Evolutionary conservation across 163 green algal species (phyloP), one percentile per base, ranked within the genome.

Genomic region (Chlorella variabilis): DNA sequence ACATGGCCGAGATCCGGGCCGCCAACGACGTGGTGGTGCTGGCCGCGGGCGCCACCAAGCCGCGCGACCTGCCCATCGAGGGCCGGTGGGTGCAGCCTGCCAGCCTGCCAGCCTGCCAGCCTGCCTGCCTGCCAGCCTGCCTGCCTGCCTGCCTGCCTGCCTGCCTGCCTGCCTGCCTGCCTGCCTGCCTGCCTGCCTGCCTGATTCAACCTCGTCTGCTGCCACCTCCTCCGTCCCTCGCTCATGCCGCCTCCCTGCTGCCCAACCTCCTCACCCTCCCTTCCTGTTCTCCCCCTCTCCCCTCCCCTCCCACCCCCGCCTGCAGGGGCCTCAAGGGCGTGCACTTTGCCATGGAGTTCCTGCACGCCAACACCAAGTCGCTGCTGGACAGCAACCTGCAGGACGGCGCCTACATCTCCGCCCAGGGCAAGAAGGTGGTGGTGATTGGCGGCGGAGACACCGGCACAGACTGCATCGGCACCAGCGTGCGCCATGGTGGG

Each of bases 341-440:
- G 25, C 95, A 99, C 87, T 99, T 98, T 87, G 96, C 96, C 29
- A 99, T 99, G 96, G 94, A 98, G 61, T 99, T 98, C 88, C 88
- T 99, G 59, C 80, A 79, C 39, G 92, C 93, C 65, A 99, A 98
- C 91, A 98, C 94, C 59, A 95, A 96, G 88, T 92, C 77, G 76
- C 87, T 98, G 87, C 89, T 98, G 81, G 95, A 98, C 87, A 92
- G 81, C 39, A 79, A 87, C 29, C 88, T 97, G 21, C 38, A 88
- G 31, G 94, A 98, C 84, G 92, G 92, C 42, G 89, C 93, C 42
- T 98, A 94, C 91, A 96, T 98, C 89, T 93, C 80, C 59, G 95
- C 95, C 33, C 39, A 48, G 45, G 80, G 34, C 90, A 80, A 90
- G 90, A 86, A 91, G 80, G 94, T 98, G 34, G 87, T 98, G 15